Evolutionary conservation across 179 eudicot genomes (phyloP).

Genomic region (Carnegiea gigantea): DNA sequence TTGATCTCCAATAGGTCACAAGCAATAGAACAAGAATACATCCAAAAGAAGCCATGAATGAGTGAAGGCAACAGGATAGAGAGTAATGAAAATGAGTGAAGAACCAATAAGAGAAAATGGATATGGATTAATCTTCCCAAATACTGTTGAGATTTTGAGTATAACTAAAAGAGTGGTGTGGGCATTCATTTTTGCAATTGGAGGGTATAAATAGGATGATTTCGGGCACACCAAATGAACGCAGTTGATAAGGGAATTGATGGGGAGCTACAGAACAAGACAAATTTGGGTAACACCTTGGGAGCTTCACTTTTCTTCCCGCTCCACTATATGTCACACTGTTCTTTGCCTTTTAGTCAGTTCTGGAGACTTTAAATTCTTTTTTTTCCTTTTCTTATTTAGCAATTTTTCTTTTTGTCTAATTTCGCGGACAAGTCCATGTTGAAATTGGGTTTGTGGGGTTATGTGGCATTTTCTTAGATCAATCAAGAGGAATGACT

Average conservation of each 20-base stretch:
- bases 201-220: conserved; percentile 11
- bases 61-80: not conserved
- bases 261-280: conserved; percentile 6
- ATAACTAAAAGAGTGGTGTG: not conserved
- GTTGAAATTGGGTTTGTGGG: not conserved
- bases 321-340: not conserved
- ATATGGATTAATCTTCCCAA: not conserved
- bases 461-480: not conserved
- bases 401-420: not conserved
- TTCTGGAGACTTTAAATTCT: no score
- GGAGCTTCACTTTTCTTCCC: not conserved
- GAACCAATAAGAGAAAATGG: not conserved
- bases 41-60: conserved; percentile 8
- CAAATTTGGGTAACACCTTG: not conserved
- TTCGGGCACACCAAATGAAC: conserved; percentile 13
- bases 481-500: not conserved
- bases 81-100: not conserved
- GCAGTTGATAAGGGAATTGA: conserved; percentile 10
- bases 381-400: no score
- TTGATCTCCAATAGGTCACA: not conserved
- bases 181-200: not conserved
- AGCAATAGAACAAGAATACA: not conserved
- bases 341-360: not conserved
- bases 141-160: not conserved
- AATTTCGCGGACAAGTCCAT: not conserved